Base-by-base conservation (phyloP, 345 rosid genomes). In the Kandelia obovata region DNA sequence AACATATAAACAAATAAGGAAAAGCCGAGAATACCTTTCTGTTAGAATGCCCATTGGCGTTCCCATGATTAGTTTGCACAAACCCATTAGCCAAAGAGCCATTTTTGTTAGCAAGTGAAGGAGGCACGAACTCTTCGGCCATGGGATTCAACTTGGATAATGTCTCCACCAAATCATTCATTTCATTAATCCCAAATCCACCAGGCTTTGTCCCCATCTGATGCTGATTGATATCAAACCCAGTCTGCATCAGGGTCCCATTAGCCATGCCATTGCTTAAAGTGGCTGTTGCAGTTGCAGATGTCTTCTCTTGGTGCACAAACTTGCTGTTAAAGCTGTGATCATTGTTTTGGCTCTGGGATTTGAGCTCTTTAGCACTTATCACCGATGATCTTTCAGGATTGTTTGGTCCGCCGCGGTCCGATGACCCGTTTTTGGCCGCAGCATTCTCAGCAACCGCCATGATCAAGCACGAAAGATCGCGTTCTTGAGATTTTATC, bases 121-220 rank as follows among this genome's bases (percentile, higher is more conserved):
- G 88, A 63, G 98, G 98, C 68, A 96, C 97, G 80, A 90, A 96
- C 62, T 89, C 99, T 77, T 88, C 82, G 59, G 98, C 99, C 97
- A 89, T 80, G 10, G 99, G 99, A 76, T 96, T 96, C 76, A 96
- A 81, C 84, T 88, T 96, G 9, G 93, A 90, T 75, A 96, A 69
- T 61, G 87, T 85, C 69, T 90, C 99, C 71, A 73, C 90, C 87
- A 96, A 80, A 71, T 87, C 83, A 72, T 78, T 90, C 85, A 92
- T 89, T 37, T 87, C 96, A 34, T 73, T 77, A 63, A 68, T 72
- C 74, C 79, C 85, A 73, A 63, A 65, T 55, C 75, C 78, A 62
- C 67, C 80, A 76, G 77, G 64, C 58, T 71, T 74, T 13, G 39
- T 61, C 63, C 23, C 71, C 75, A 67, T 23, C 70, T n/a, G 62